Evolutionary conservation across 495 filamentous ascomycete species (phyloP), one percentile per base, ranked within the genome.

Genomic region (Xylaria castorea): DNA sequence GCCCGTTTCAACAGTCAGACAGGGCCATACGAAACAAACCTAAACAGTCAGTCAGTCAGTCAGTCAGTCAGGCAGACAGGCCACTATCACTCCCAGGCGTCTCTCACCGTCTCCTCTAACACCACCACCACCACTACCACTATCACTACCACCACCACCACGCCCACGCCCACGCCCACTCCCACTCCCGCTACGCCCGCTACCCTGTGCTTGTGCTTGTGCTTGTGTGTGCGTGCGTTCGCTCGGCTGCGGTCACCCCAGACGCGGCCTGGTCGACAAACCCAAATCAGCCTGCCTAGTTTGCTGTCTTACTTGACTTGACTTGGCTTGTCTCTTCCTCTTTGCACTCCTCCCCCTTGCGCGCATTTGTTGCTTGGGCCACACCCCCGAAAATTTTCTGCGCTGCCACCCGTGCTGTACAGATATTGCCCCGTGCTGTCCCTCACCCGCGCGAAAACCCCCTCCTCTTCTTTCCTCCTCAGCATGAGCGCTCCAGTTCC

Each of bases 401-500:
- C 55, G 57, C 60, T 65, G 62, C 48, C 51, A 53, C 70, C 50
- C 75, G 67, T 73, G 69, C 53, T 62, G 74, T 74, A 75, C 77
- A 75, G 72, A 80, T 80, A 80, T 78, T 75, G 76, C 55, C 73
- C n/a, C 70, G 71, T 50, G 74, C 73, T 72, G 67, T 75, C 75
- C 75, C 77, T 77, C 75, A 71, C 78, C 74, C 74, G 74, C 73
- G 78, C 53, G 18, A 48, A 63, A 38, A 18, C 70, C 75, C 75
- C 74, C 75, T 12, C 71, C 75, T 75, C 72, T 83, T 68, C 70
- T 71, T 75, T 76, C 74, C 71, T 78, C 80, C 76, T 78, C 78
- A 81, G 78, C 82, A 90, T 90, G 88, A 85, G 85, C 84, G 82
- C 87, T 74, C 77, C 77, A 80, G 74, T 80, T 79, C 76, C 79